Conservation (phyloP, 176 grass and related monocot genomes). For the Musa schizocarpa region DNA sequence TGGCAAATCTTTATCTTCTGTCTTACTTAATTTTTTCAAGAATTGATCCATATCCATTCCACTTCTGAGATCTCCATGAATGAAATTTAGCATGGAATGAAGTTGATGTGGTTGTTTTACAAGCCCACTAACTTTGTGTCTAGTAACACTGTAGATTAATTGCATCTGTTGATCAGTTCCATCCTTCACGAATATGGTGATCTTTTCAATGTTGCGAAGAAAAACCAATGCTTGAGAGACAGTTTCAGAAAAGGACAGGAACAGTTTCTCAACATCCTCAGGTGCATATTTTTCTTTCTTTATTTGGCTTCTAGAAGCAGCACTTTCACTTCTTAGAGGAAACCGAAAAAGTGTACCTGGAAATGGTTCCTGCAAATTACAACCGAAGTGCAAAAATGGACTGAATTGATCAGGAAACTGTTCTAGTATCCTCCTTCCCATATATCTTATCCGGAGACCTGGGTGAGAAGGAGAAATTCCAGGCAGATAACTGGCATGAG, state of each 20-base stretch:
- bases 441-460: conserved; percentile 86
- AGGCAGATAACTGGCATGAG: conserved; percentile 85
- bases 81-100: conserved; percentile 61
- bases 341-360: conserved; percentile 93
- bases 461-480: conserved; percentile 98
- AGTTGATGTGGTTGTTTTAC: conserved; percentile 56
- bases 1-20: conserved; percentile 70
- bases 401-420: conserved; percentile 96
- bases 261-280: conserved; percentile 77
- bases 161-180: conserved; percentile 57
- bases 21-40: conserved; percentile 79
- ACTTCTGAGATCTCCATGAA: conserved; percentile 55
- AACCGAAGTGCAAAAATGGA: conserved; percentile 94
- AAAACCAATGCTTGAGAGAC: conserved; percentile 81
- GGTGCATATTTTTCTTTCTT: conserved; percentile 86
- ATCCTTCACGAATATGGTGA: conserved; percentile 82
- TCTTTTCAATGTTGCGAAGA: conserved; percentile 77
- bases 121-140: conserved; percentile 35
- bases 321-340: conserved; percentile 72
- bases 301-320: conserved; percentile 95
- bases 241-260: conserved; percentile 84
- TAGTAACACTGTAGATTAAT: conserved; percentile 64
- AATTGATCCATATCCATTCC: conserved; percentile 80
- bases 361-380: conserved; percentile 79
- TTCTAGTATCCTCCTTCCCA: conserved; percentile 78